Base-by-base conservation (phyloP, 106 monocot species). In the Xerophyta viscosa region DNA sequence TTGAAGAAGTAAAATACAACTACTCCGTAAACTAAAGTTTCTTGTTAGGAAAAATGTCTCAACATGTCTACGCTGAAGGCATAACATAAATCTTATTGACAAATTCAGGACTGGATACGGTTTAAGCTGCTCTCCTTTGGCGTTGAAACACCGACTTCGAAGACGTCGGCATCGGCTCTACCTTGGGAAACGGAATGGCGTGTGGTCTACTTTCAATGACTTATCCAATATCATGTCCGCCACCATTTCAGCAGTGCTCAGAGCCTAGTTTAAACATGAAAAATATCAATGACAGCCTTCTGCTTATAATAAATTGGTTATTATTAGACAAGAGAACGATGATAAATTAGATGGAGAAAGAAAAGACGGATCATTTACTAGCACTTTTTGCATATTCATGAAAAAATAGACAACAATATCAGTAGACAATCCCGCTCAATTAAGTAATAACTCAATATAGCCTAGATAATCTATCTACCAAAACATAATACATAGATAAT, bases 211-310 rank as follows among this genome's bases (percentile, higher is more conserved):
- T 53, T 63, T 68, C 30, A 19, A 31, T 31, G 75, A 36, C 42
- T 72, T 79, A 8, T 43, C 71, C 10, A 79, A 43, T 29, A 84
- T 72, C 79, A 79, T 84, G 61, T 84, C 68, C 31, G 56, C 47
- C 51, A 84, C 68, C 84, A 84, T 75, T 62, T 84, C 84, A 52
- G 84, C 79, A 50, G 84, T 84, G 49, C 74, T 71, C 30, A 84
- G 48, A 57, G 84, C 84, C 79, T 84, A 69, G n/a, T 52, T 24
- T 10, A 54, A 4, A 33, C 25, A 20, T 12, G 48, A 41, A 30
- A 27, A 27, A 18, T 47, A 3, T 37, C 18, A 26, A 41, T 23
- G n/a, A n/a, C 42, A 45, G 12, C 27, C 4, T 31, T 22, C 22
- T 17, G n/a, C 4, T 37, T 19, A 3, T 17, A 41, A 1, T 12